phyloP scores from a whole-genome alignment of 768 basidiomycete species.

The Mycena vulgaris region DNA sequence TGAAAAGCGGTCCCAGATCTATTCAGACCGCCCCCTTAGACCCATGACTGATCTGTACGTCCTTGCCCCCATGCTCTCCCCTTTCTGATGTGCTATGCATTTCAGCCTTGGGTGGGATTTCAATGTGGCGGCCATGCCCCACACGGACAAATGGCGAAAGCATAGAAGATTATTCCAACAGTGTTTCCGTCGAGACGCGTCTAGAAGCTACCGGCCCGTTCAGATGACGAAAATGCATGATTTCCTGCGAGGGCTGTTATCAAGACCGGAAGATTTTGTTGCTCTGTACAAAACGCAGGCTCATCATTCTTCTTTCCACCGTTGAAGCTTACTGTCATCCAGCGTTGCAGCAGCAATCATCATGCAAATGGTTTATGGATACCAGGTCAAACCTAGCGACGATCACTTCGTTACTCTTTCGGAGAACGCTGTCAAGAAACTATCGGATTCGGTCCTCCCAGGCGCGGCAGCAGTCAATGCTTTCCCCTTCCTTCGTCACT shows the following conservation, averaged over 20 bases:
- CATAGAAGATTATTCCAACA: constrained; percentile 50
- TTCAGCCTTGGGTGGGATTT: constrained; percentile 52
- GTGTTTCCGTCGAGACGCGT: constrained; percentile 42
- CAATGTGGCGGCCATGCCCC: constrained; percentile 45
- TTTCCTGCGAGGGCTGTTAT: constrained; percentile 36
- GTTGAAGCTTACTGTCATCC: background rate
- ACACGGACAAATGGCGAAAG: constrained; percentile 49
- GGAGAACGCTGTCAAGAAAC: constrained; percentile 36
- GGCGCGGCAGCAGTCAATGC: constrained; percentile 46
- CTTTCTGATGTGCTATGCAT: background rate
- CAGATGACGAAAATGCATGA: constrained; percentile 44
- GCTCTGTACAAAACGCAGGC: constrained; percentile 17
- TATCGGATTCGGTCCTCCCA: constrained; percentile 36
- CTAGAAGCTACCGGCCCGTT: constrained; percentile 40
- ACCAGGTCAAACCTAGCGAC: constrained; percentile 42
- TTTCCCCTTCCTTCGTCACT: constrained; percentile 49
- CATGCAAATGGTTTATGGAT: constrained; percentile 42
- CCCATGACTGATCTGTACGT: constrained; percentile 39
- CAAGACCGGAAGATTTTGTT: constrained; percentile 36
- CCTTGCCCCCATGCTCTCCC: background rate
- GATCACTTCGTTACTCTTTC: constrained; percentile 44
- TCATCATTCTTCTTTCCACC: too few relatives aligned
- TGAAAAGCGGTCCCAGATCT: constrained; percentile 42
- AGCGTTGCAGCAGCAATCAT: constrained; percentile 13
- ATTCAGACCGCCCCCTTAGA: constrained; percentile 40